Evolutionary conservation across 768 basidiomycete species (phyloP).

Genomic region (Tricholomella constricta): DNA sequence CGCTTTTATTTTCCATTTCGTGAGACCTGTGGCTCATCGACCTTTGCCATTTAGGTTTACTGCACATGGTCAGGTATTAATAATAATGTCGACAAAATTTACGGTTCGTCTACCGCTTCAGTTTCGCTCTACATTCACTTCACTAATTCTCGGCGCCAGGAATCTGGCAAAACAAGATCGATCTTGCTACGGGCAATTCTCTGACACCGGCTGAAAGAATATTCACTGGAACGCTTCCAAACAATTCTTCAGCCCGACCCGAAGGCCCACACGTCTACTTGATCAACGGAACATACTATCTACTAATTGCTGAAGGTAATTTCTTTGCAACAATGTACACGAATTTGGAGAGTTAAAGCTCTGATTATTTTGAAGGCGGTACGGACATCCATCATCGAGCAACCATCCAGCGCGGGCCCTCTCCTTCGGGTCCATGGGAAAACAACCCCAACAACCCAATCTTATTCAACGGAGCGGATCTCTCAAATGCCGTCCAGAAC

Average conservation of each 20-base stretch:
- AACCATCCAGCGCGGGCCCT: conserved; percentile 39
- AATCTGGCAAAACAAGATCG: conserved; percentile 43
- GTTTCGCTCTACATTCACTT: background rate
- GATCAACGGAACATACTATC: conserved; percentile 40
- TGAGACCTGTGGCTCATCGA: background rate
- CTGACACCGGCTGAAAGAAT: conserved; percentile 37
- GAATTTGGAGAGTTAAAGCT: background rate
- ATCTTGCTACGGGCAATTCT: conserved; percentile 36
- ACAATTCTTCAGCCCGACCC: conserved; percentile 37
- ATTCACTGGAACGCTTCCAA: conserved; percentile 38
- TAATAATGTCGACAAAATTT: conserved; percentile 42
- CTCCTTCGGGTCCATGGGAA: conserved; percentile 44
- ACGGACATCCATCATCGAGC: conserved; percentile 35
- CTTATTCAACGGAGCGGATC: conserved; percentile 39
- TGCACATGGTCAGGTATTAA: conserved; percentile 41
- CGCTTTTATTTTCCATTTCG: background rate
- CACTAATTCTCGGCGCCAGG: conserved; percentile 25
- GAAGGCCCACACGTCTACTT: conserved; percentile 44
- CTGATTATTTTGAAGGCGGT: conserved; percentile 27
- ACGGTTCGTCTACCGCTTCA: conserved; percentile 23
- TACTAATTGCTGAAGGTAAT: conserved; percentile 42
- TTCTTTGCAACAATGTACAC: background rate
- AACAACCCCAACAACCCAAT: conserved; percentile 41
- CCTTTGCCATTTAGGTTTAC: conserved; percentile 31
- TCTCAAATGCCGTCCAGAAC: conserved; percentile 35